Evolutionary conservation across 2,329 filamentous ascomycete genomes (phyloP), one percentile per base, ranked within the genome.

Genomic region (Aureobasidium subglaciale): DNA sequence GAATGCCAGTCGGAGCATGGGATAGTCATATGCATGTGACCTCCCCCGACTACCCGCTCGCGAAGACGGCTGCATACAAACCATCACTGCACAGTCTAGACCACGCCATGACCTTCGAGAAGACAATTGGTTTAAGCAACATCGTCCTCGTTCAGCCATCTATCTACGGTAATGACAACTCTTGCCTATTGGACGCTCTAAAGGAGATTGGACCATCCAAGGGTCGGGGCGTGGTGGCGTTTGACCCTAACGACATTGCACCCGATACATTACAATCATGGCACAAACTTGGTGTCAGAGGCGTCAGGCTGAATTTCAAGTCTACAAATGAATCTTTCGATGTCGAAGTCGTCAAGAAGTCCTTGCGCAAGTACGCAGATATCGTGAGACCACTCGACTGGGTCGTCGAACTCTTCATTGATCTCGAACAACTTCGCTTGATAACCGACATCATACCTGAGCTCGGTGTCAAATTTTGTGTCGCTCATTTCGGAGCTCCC

Each of bases 1-100:
- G 65, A 32, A 71, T 76, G 55, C 76, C 77, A 3, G 56, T 59
- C 13, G 70, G 70, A 13, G 72, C 81, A 56, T 84, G 81, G 81
- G 81, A 84, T 63, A 78, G 76, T 49, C 82, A 85, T 64, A 84
- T 85, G 79, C 83, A 85, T 64, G 75, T 85, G 30, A 72, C 83
- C 46, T 78, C 83, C 52, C 79, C 78, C 0, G 63, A 68, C 18
- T 84, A 79, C 63, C 75, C 78, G 1, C 64, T 83, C 8, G 68
- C 72, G 24, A 58, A 71, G 7, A 63, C 69, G 27, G 80, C 81
- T 30, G 68, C 71, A 59, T 85, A 85, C 67, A 67, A 66, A 16
- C 80, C 82, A 3, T 64, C 65, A 2, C 61, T 73, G 11, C 76
- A 81, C 61, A 78, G 73, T 2, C 67, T 84, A 6, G 62, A 71